Conservation (phyloP, 305 asterid species). For the Petunia hybrid region DNA sequence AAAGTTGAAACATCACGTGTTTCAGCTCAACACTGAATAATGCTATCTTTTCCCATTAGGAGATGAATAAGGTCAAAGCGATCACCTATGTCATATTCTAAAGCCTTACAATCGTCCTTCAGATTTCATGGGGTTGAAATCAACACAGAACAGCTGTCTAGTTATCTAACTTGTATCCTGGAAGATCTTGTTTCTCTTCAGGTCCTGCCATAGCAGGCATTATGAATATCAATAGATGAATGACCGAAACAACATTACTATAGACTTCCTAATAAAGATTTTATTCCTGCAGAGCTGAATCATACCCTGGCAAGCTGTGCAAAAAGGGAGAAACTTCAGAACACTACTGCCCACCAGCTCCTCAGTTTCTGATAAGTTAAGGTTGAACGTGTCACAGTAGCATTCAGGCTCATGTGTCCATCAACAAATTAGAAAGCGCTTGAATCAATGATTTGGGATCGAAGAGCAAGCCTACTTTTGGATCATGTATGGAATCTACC, state of each 20-base stretch:
- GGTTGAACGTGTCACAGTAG: slow-evolving; percentile 17
- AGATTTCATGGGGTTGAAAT: not conserved
- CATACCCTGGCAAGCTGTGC: not conserved
- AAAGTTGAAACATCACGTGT: not conserved
- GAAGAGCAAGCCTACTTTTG: slow-evolving; percentile 68
- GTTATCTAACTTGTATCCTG: not conserved
- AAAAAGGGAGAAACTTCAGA: not conserved
- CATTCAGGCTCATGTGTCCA: slow-evolving; percentile 33
- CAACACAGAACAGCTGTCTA: not conserved
- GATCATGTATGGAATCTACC: slow-evolving; percentile 72
- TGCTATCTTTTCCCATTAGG: not conserved
- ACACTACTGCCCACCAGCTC: slow-evolving; percentile 7
- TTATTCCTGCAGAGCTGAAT: not conserved
- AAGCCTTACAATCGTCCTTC: not conserved
- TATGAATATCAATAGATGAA: not conserved
- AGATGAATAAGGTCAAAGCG: not conserved
- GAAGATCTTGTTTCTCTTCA: slow-evolving; percentile 1
- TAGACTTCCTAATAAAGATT: not conserved
- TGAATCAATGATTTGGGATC: slow-evolving; percentile 77
- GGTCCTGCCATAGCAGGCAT: not conserved
- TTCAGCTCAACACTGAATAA: slow-evolving; percentile 15
- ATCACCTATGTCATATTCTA: not conserved
- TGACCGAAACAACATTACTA: not conserved
- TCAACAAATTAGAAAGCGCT: slow-evolving; percentile 66
- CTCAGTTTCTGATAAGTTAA: not conserved